Conservation (phyloP, 176 grass and related monocot genomes). For the Carex parvula region DNA sequence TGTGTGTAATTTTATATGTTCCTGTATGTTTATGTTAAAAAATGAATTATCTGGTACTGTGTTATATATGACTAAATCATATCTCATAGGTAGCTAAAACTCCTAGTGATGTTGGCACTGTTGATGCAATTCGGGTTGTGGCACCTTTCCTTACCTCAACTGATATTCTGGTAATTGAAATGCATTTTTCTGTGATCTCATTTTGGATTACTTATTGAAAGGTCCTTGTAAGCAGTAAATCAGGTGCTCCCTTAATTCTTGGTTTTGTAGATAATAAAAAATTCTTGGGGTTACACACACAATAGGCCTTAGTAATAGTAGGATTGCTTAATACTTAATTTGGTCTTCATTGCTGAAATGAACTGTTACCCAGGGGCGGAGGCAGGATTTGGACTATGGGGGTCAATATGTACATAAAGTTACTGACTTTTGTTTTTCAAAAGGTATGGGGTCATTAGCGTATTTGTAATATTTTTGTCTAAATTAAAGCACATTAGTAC, state of each 20-base stretch:
- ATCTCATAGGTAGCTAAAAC: conserved; percentile 58
- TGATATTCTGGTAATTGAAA: conserved; percentile 84
- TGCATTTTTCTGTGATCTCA: background rate
- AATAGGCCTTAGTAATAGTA: background rate
- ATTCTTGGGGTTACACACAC: background rate
- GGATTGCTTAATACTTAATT: conserved; percentile 3
- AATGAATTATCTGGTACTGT: background rate
- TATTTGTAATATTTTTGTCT: background rate
- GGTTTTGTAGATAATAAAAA: background rate
- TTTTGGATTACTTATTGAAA: background rate
- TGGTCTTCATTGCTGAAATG: background rate
- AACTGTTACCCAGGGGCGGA: background rate
- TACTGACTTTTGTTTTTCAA: background rate
- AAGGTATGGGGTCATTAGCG: background rate
- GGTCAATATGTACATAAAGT: conserved; percentile 6
- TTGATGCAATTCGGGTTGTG: conserved; percentile 74
- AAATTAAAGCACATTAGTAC: conserved; percentile 1
- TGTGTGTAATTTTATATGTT: background rate
- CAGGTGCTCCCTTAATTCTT: background rate
- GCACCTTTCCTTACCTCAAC: conserved; percentile 55
- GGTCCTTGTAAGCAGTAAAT: background rate
- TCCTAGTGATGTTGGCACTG: conserved; percentile 81
- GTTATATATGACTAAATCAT: conserved; percentile 11
- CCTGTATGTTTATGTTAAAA: background rate
- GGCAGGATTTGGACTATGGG: conserved; percentile 9